These are phyloP conservation scores for Talaromyces amestolkiae DNA, from an alignment of 2,329 filamentous ascomycete genomes.

Conservation along the genomic window DNA sequence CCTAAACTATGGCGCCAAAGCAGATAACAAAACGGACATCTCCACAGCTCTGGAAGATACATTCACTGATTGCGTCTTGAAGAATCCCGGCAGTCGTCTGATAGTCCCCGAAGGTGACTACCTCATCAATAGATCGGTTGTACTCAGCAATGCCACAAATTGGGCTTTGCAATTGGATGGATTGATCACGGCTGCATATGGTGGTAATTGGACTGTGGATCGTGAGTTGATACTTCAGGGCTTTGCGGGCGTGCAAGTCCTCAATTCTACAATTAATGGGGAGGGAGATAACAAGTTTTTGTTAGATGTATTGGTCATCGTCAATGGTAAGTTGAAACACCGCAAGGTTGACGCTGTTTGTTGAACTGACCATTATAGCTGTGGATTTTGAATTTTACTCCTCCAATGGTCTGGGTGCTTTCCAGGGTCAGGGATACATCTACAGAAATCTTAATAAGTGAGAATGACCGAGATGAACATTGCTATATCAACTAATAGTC, in stretches of 20 bases:
- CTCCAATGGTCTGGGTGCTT: constrained; percentile 32
- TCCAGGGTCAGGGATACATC: constrained; percentile 38
- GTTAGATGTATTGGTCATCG: constrained; percentile 31
- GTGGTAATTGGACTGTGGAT: constrained; percentile 29
- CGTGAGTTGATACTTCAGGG: constrained; percentile 33
- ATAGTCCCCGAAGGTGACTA: constrained; percentile 31
- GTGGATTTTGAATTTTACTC: constrained; percentile 39
- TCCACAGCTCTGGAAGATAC: constrained; percentile 29
- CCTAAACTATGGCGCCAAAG: constrained; percentile 31
- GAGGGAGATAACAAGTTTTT: constrained; percentile 34
- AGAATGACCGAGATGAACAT: not conserved
- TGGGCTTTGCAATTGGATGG: constrained; percentile 38
- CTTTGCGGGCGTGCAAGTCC: constrained; percentile 26
- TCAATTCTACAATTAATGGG: constrained; percentile 35
- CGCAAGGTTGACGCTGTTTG: no score
- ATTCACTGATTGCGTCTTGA: constrained; percentile 28
- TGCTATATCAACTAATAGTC: not conserved
- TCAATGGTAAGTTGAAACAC: constrained; percentile 26
- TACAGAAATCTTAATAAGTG: constrained; percentile 32
- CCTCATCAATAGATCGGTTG: constrained; percentile 27
- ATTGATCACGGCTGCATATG: constrained; percentile 33
- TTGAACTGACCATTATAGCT: constrained; percentile 20
- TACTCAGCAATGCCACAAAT: constrained; percentile 32
- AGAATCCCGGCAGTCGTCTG: constrained; percentile 26
- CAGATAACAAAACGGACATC: constrained; percentile 34